Conservation (phyloP, 164 flowering plant species). For the Liriodendron chinense region DNA sequence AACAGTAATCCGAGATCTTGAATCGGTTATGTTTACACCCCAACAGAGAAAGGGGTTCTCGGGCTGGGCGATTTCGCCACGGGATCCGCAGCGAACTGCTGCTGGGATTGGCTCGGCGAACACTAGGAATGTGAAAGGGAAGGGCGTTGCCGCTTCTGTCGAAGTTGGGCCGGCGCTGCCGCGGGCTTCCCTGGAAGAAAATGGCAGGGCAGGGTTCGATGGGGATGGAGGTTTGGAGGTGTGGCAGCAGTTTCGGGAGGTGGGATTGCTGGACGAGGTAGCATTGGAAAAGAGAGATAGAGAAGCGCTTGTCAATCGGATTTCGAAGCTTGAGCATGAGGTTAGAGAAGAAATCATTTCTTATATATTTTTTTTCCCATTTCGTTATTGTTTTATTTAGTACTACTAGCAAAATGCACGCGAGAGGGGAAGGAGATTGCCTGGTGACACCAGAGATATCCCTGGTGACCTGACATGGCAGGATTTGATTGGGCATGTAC, state of each 20-base stretch:
- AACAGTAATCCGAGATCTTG: neutral
- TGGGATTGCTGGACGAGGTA: slow-evolving; percentile 64
- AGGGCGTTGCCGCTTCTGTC: slow-evolving; percentile 47
- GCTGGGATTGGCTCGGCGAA: slow-evolving; percentile 9
- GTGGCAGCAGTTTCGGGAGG: slow-evolving; percentile 75
- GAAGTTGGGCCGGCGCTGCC: slow-evolving; percentile 22
- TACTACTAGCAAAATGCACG: no score
- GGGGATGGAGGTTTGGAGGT: slow-evolving; percentile 43
- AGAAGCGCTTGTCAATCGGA: slow-evolving; percentile 50
- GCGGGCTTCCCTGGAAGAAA: slow-evolving; percentile 32
- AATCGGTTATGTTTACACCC: slow-evolving; percentile 64
- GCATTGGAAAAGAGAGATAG: slow-evolving; percentile 55
- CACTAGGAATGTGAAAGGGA: slow-evolving; percentile 9
- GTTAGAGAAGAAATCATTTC: slow-evolving; percentile 25
- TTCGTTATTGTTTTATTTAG: no score
- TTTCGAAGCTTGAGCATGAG: slow-evolving; percentile 57
- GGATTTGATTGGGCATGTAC: no score
- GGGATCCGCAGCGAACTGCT: slow-evolving; percentile 15
- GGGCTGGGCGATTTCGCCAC: slow-evolving; percentile 38
- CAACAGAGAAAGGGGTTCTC: slow-evolving; percentile 62
- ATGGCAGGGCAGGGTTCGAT: slow-evolving; percentile 15
- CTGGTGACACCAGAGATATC: no score
- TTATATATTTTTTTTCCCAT: no score
- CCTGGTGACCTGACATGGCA: no score
- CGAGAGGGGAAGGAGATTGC: no score